Evolutionary conservation across 345 rosid genomes (phyloP).

Genomic region (Camelina sativa): DNA sequence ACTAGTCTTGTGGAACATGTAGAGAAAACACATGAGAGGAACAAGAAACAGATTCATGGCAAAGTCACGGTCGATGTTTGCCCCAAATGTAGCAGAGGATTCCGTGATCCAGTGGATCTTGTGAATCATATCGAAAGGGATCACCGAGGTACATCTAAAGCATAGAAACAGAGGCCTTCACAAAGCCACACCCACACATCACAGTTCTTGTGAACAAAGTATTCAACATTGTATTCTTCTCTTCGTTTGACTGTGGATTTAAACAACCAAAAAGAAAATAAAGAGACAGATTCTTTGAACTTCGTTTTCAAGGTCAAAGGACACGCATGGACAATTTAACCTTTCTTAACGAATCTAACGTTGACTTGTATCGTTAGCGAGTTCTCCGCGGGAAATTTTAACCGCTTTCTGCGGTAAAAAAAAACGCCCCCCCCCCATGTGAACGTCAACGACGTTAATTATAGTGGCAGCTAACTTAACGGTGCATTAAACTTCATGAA

Average conservation of each 20-base stretch:
- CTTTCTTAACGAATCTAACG: background rate
- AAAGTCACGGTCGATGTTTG: conserved; percentile 78
- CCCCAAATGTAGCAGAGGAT: conserved; percentile 89
- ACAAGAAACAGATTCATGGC: conserved; percentile 49
- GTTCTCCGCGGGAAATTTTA: conserved; percentile 16
- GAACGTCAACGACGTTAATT: conserved; percentile 23
- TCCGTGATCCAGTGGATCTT: conserved; percentile 83
- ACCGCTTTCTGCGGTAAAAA: conserved; percentile 6
- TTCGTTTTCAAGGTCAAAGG: background rate
- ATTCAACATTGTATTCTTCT: conserved; percentile 10
- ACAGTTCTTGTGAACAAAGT: background rate
- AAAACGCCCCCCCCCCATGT: conserved; percentile 30
- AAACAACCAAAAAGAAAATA: background rate
- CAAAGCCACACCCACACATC: background rate
- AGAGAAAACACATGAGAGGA: conserved; percentile 67
- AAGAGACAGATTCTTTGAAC: conserved; percentile 21
- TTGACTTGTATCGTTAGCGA: conserved; percentile 20
- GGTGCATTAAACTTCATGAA: conserved; percentile 30
- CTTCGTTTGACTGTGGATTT: background rate
- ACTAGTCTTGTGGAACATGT: conserved; percentile 69
- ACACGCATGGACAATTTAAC: no score
- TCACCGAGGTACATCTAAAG: conserved; percentile 77
- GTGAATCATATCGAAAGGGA: conserved; percentile 93
- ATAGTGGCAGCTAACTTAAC: conserved; percentile 31
- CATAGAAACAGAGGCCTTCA: conserved; percentile 44